phyloP scores from a whole-genome alignment of 2,329 filamentous ascomycete species.

The Thermoascus crustaceus region DNA sequence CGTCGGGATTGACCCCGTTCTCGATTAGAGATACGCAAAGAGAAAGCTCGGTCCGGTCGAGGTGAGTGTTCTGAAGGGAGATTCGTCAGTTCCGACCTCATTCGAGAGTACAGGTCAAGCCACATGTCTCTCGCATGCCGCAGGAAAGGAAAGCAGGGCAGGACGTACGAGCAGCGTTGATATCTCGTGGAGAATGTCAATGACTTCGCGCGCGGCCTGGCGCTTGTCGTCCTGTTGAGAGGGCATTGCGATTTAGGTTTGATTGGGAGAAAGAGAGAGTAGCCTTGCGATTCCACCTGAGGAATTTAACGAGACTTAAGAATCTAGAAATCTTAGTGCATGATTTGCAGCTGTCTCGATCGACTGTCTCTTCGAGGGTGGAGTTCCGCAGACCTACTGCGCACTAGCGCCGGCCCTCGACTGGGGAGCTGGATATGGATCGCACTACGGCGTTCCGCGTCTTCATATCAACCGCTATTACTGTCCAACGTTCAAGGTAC shows the following conservation, averaged over 20 bases:
- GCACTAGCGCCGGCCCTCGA: too few species aligned
- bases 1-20: slow-evolving; percentile 93
- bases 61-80: slow-evolving; percentile 70
- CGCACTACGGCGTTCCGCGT: too few species aligned
- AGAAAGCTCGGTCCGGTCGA: slow-evolving; percentile 82
- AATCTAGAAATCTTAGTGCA: too few species aligned
- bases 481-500: too few species aligned
- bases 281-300: too few species aligned
- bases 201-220: slow-evolving; percentile 43
- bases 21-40: slow-evolving; percentile 96
- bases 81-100: neutral
- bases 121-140: neutral
- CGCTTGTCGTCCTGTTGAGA: slow-evolving; percentile 39
- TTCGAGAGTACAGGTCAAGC: neutral
- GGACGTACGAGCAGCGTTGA: slow-evolving; percentile 37
- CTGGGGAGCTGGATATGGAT: too few species aligned
- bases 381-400: too few species aligned
- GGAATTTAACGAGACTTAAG: too few species aligned
- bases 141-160: slow-evolving; percentile 2
- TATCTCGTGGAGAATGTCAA: slow-evolving; percentile 45
- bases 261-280: too few species aligned
- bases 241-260: slow-evolving; percentile 23
- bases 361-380: too few species aligned
- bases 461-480: too few species aligned
- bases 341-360: too few species aligned